These are phyloP conservation scores for Penicillium sp. DNA, from an alignment of 2,329 filamentous ascomycete genomes.

Conservation along the genomic window DNA sequence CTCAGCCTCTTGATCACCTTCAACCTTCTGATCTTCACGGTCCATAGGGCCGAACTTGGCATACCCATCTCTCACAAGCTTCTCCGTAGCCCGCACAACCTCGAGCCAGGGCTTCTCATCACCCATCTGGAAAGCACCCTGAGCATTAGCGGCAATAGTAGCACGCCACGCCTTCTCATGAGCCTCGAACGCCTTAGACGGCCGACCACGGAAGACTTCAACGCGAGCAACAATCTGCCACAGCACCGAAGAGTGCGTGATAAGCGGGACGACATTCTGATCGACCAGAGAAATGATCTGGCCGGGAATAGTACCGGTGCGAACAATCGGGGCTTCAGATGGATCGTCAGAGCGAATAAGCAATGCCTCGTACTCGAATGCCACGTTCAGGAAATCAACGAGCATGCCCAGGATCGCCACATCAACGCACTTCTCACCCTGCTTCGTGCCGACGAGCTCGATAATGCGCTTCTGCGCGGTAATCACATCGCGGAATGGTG, in stretches of 20 bases:
- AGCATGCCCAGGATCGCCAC: slow-evolving; percentile 68
- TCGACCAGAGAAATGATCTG: slow-evolving; percentile 71
- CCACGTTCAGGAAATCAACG: slow-evolving; percentile 66
- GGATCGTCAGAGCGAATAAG: slow-evolving; percentile 40
- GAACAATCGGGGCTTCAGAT: slow-evolving; percentile 37
- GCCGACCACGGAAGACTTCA: slow-evolving; percentile 71
- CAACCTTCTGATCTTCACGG: slow-evolving; percentile 54
- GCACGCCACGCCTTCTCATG: slow-evolving; percentile 89
- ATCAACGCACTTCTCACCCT: slow-evolving; percentile 78
- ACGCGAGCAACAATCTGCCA: slow-evolving; percentile 74
- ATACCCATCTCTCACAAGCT: slow-evolving; percentile 73
- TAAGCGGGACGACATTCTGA: slow-evolving; percentile 72
- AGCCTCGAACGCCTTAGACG: slow-evolving; percentile 71
- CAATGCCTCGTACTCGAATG: slow-evolving; percentile 41
- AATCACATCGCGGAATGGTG: slow-evolving; percentile 70
- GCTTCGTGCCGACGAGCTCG: slow-evolving; percentile 63
- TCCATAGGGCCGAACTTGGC: slow-evolving; percentile 71
- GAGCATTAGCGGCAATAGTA: slow-evolving; percentile 50
- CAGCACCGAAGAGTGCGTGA: slow-evolving; percentile 73
- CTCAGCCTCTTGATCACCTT: slow-evolving; percentile 49
- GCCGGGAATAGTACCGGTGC: slow-evolving; percentile 53
- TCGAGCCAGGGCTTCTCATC: slow-evolving; percentile 66
- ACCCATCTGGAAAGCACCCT: slow-evolving; percentile 52
- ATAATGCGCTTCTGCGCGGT: slow-evolving; percentile 73
- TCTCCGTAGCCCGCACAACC: slow-evolving; percentile 75